Conservation (phyloP, 2,329 filamentous ascomycete genomes). For the Talaromyces sp. region DNA sequence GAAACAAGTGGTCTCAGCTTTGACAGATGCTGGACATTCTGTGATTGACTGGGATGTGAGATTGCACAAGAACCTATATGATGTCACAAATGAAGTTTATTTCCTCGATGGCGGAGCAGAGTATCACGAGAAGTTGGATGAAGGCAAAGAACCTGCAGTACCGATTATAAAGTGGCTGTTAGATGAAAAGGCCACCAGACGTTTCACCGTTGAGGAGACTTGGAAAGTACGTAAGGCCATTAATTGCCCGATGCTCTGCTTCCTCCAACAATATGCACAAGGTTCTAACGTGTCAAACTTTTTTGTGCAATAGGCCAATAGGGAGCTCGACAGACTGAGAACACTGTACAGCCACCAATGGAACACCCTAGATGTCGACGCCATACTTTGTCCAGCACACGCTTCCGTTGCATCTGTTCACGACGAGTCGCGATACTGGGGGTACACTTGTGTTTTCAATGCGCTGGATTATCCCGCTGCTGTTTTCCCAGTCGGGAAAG, state of each 20-base stretch:
- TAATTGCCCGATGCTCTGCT: neutral
- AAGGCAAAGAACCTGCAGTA: slow-evolving; percentile 10
- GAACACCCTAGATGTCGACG: slow-evolving; percentile 13
- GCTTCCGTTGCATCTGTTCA: slow-evolving; percentile 55
- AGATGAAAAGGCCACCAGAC: slow-evolving; percentile 3
- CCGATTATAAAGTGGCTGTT: slow-evolving; percentile 12
- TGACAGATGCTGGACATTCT: slow-evolving; percentile 10
- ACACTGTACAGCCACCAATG: slow-evolving; percentile 10
- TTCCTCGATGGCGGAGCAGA: slow-evolving; percentile 14
- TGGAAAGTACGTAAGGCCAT: slow-evolving; percentile 1
- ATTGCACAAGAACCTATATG: neutral
- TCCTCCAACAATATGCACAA: neutral
- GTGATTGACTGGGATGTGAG: slow-evolving; percentile 13
- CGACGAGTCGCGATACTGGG: slow-evolving; percentile 57
- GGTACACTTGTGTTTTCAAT: slow-evolving; percentile 35
- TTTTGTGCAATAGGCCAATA: neutral
- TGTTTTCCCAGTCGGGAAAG: slow-evolving; percentile 36
- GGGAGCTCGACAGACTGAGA: slow-evolving; percentile 4
- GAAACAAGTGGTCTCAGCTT: slow-evolving; percentile 36
- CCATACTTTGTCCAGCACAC: slow-evolving; percentile 45
- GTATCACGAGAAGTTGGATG: neutral
- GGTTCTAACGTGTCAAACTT: neutral
- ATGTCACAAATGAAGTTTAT: slow-evolving; percentile 9
- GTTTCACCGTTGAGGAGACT: slow-evolving; percentile 2
- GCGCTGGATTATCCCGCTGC: slow-evolving; percentile 30